Evolutionary conservation across 2,329 filamentous ascomycete genomes (phyloP).

Genomic region (Aspergillus bombycis): DNA sequence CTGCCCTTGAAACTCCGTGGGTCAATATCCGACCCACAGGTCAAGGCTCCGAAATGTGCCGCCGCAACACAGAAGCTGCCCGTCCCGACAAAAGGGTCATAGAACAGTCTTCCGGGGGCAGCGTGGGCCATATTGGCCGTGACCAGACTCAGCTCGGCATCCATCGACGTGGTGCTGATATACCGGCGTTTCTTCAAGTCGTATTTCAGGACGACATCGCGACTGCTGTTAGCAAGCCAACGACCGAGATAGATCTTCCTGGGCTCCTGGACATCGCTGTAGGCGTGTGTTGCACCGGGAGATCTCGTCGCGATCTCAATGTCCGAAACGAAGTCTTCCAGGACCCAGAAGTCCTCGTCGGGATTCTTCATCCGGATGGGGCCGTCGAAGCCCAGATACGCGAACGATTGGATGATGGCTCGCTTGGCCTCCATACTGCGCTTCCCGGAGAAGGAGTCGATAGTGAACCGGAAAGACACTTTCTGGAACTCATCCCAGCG

Average conservation of each 20-base stretch:
- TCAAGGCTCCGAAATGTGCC: slow-evolving; percentile 82
- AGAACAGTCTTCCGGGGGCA: slow-evolving; percentile 80
- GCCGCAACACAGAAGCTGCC: slow-evolving; percentile 90
- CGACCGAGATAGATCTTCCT: slow-evolving; percentile 72
- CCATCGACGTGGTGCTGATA: slow-evolving; percentile 97
- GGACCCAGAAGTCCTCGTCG: slow-evolving; percentile 74
- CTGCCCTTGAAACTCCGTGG: slow-evolving; percentile 80
- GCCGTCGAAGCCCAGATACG: slow-evolving; percentile 76
- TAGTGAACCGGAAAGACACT: slow-evolving; percentile 76
- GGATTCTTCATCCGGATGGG: slow-evolving; percentile 75
- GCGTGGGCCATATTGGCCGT: slow-evolving; percentile 90
- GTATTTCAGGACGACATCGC: slow-evolving; percentile 71
- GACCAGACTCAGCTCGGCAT: slow-evolving; percentile 86
- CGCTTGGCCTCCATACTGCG: slow-evolving; percentile 65
- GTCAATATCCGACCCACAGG: slow-evolving; percentile 91
- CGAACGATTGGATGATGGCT: slow-evolving; percentile 80
- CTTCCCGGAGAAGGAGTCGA: slow-evolving; percentile 81
- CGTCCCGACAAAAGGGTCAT: slow-evolving; percentile 94
- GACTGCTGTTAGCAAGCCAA: slow-evolving; percentile 66
- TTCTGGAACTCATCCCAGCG: slow-evolving; percentile 69
- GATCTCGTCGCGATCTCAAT: slow-evolving; percentile 15
- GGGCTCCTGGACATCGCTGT: slow-evolving; percentile 54
- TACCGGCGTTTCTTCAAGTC: slow-evolving; percentile 93
- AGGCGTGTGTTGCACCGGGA: slow-evolving; percentile 8
- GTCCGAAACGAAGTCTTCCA: slow-evolving; percentile 75